Base-by-base conservation (phyloP, 2,329 filamentous ascomycete species). In the Neocucurbitaria cava region DNA sequence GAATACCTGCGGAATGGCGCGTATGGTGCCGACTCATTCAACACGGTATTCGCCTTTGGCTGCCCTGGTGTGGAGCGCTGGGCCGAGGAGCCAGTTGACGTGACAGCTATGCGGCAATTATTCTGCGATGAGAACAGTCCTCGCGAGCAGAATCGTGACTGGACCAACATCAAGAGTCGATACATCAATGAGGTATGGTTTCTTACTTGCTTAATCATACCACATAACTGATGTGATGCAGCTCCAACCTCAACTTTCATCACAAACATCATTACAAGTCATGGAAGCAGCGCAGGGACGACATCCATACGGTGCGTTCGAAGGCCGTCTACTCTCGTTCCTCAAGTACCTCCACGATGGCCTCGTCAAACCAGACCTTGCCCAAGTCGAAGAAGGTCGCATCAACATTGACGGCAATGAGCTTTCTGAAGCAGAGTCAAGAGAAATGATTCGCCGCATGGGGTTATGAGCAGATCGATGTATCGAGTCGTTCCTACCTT, bases 371-470 rank as follows among this genome's bases (percentile, higher is more conserved):
- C 84, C 84, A 0, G 72, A 85, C 18, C 74, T 86, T 1, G 63
- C 78, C 1, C 83, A 85, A 58, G 71, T 86, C 3, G 83, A 85
- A 58, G 74, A 74, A 23, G 81, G 82, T 1, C 69, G 76, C 3
- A 70, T 76, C 41, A 72, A 67, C 10, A 66, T 74, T 18, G 60
- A 75, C 31, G 62, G 63, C 3, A 68, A 62, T 30, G 69, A 73
- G 40, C 63, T 75, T 7, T 62, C 68, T 0, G 70, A 72, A 30
- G 52, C 45, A 5, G 71, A 73, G 1, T 71, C 70, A 7, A 56
- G 62, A 38, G 71, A 69, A 8, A 70, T 74, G 65, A 69, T 74
- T 35, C 57, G 61, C 11, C 63, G 71, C 2, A 75, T 75, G 65
- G 60, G 67, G 3, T 52, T 73, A 28, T 71, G 56, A 69, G 15